Evolutionary conservation across 2,329 filamentous ascomycete species (phyloP).

Genomic region (Paramyrothecium sp.): DNA sequence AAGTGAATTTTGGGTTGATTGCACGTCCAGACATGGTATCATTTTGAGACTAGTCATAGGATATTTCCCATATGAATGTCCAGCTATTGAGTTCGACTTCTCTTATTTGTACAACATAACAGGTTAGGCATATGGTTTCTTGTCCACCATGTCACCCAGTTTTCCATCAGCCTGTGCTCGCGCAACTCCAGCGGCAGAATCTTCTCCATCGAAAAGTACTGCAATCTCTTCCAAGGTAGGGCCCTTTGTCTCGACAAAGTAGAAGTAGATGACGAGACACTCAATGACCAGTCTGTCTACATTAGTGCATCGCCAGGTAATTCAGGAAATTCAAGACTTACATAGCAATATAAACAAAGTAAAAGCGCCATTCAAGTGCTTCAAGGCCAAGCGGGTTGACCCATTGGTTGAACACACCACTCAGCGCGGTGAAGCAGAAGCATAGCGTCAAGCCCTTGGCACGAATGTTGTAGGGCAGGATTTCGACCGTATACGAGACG

Average conservation of each 20-base stretch:
- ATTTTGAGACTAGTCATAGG: too few relatives aligned
- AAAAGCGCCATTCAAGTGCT: neutral
- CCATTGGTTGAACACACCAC: conserved; percentile 20
- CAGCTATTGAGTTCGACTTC: too few relatives aligned
- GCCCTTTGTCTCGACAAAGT: conserved; percentile 19
- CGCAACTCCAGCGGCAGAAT: conserved; percentile 18
- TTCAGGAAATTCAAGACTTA: conserved; percentile 5
- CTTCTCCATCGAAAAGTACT: conserved; percentile 17
- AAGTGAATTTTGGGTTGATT: too few relatives aligned
- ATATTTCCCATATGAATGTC: too few relatives aligned
- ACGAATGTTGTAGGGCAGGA: conserved; percentile 19
- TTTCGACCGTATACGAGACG: conserved; percentile 19
- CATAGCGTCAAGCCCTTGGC: conserved; percentile 20
- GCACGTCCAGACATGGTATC: too few relatives aligned
- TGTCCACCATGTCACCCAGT: neutral
- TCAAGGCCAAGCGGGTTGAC: conserved; percentile 17
- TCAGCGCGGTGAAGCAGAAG: conserved; percentile 19
- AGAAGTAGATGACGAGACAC: conserved; percentile 20
- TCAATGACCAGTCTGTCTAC: conserved; percentile 13
- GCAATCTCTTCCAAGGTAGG: conserved; percentile 21
- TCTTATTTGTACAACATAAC: too few relatives aligned
- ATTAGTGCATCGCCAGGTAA: neutral
- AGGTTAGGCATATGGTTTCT: neutral
- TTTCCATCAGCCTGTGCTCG: conserved; percentile 16
- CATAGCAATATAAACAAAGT: conserved; percentile 10